Base-by-base conservation (phyloP, 768 basidiomycete species). In the Podaxis sp. region DNA sequence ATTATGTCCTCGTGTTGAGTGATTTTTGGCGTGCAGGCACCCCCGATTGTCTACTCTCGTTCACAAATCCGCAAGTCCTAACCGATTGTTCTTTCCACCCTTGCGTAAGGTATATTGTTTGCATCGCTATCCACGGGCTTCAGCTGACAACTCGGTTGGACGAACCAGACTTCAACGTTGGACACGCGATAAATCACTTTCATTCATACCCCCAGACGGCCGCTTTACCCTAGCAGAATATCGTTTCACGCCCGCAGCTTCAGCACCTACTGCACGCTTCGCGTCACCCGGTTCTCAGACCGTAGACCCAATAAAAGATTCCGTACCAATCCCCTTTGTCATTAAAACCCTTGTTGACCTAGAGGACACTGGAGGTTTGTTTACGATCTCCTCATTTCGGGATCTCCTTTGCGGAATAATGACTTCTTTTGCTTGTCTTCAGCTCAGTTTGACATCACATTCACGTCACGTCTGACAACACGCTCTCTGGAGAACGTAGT, bases 191-290 rank as follows among this genome's bases (percentile, higher is more conserved):
- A 89, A 85, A 68, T 74, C 81, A 1, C 76, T 98, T 46, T 96
- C 96, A 1, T 98, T 98, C 71, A 85, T 98, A 22, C 96, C 96
- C 5, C 96, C 96, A 4, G 96, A 98, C 68, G 95, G 96, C 2
- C 84, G 84, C 56, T 98, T 97, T 75, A 82, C 82, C 7, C 79
- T 97, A 19, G 84, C 89, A 70, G 91, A 94, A 66, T 98, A 97
- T 70, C 89, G 90, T 27, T 90, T 87, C 70, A 73, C 78, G 9
- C 77, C 82, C 11, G 63, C 81, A n/a, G 67, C 76, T 19, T 66
- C 72, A 40, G 68, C 73, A 17, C 61, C 74, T 29, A 66, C 72
- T 24, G 71, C 70, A 15, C 71, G 70, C 46, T 74, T 67, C 24
- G 49, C 69, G 17, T 69, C 66, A 11, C 64, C 64, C 40, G 65